Percentiles rank a stretch among this genome's conserved stretches.
Evolutionary conservation across 768 basidiomycete species (phyloP).

Genomic region (Coprinopsis strossmayeri): DNA sequence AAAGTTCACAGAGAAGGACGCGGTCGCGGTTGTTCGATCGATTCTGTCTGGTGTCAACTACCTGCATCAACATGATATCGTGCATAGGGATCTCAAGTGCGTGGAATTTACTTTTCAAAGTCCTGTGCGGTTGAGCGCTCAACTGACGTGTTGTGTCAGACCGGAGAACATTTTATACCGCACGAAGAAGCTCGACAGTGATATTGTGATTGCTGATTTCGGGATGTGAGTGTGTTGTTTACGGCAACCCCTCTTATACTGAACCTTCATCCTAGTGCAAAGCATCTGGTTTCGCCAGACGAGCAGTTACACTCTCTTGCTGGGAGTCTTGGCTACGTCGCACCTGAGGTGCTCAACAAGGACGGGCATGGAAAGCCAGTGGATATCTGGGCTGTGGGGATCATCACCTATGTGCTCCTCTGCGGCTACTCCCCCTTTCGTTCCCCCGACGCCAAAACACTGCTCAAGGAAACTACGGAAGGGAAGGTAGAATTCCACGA

Average conservation of each 20-base stretch:
- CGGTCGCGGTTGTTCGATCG: conserved; percentile 72
- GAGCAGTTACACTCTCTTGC: conserved; percentile 70
- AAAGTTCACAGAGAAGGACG: conserved; percentile 92
- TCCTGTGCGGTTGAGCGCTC: not conserved
- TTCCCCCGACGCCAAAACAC: conserved; percentile 66
- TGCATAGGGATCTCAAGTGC: conserved; percentile 93
- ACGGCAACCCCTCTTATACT: not conserved
- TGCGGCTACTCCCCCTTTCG: conserved; percentile 97
- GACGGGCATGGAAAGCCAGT: conserved; percentile 88
- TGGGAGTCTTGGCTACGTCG: conserved; percentile 84
- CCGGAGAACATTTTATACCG: conserved; percentile 97
- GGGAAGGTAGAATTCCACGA: conserved; percentile 90
- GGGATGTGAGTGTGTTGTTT: conserved; percentile 64
- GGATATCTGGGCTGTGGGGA: conserved; percentile 89
- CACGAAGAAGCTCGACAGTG: conserved; percentile 67
- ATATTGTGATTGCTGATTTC: conserved; percentile 94
- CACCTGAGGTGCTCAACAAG: conserved; percentile 80
- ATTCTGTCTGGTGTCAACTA: conserved; percentile 83
- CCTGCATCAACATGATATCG: conserved; percentile 87
- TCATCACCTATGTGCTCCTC: conserved; percentile 92
- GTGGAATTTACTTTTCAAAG: no score
- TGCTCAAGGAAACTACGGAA: conserved; percentile 78
- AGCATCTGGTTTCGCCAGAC: conserved; percentile 67
- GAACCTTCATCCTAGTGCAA: conserved; percentile 48
- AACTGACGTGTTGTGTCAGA: conserved; percentile 27